Evolutionary conservation across 2,329 filamentous ascomycete genomes (phyloP), one percentile per base, ranked within the genome.

Genomic region (Fusarium lateritium): DNA sequence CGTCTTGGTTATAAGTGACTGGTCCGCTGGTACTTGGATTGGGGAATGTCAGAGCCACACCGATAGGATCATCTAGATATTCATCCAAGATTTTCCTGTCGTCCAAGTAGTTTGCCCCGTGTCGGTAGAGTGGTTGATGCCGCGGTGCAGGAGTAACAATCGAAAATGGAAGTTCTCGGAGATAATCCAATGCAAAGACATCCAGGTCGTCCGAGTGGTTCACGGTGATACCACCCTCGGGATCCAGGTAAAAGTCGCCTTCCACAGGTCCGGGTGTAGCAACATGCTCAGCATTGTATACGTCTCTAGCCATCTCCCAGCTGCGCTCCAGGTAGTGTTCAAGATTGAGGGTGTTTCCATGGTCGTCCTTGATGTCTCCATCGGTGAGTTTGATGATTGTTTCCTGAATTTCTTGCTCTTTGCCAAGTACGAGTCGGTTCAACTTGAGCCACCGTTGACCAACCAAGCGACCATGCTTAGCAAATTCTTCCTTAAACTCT

Each of bases 61-160:
- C 28, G 10, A 11, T 5, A 5, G 28, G 28, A 10, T 31, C 10
- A 5, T 31, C 28, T 13, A 31, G 4, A 31, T 31, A 31, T 31
- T 31, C 10, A 31, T 22, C 15, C 14, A 43, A 26, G 10, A 43
- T 22, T 6, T 38, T 2, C 28, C 43, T 34, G 4, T 34, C 13
- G 21, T 65, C 57, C 13, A 24, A 33, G 38, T 66, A 73, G 52
- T 72, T 73, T n/a, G 59, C 71, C 11, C 59, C 67, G 26, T 70
- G 56, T 31, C 71, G 61, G 22, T 70, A 73, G 14, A 73, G n/a
- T 14, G 67, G 67, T 7, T 42, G 39, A 40, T 59, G n/a, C 15
- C 28, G 36, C 22, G 36, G 22, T 10, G 19, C 13, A n/a, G 21
- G 14, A 24, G 6, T 9, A 26, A 31, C 13, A 31, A 10, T 4